Base-by-base conservation (phyloP, 345 rosid species). In the Euclidium syriacum region DNA sequence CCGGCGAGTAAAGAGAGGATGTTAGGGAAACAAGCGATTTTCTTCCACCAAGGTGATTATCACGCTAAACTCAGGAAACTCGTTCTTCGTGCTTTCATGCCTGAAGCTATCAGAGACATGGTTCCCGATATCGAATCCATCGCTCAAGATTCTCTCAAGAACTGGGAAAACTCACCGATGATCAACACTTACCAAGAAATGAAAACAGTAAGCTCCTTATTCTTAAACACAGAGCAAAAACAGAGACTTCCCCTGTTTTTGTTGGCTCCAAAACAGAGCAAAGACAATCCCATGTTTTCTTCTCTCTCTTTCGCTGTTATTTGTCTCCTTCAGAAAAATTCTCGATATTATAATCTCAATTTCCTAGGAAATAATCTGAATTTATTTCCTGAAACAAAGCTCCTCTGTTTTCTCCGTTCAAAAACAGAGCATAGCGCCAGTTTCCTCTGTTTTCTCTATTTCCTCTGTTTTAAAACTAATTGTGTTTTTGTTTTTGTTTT, bases 1-100 rank as follows among this genome's bases (percentile, higher is more conserved):
- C 98, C 96, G 0, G 89, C 86, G 2, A 87, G 94, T 51, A 91
- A 91, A 73, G 98, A 91, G 77, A 82, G 86, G 80, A 84, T 87
- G 88, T 16, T 91, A 0, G 98, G 98, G 14, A 82, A 77, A 62
- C 83, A 85, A 70, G 96, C 94, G 38, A 80, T 91, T 58, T 91
- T 91, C 73, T 91, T 91, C 63, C 88, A 80, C 71, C 94, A 84
- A 60, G 98, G 98, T 42, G 83, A 84, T 9, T 91, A 87, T 58
- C 98, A 91, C 47, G 9, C 70, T 64, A 82, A 82, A 65, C 57
- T 91, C 50, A 77, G 95, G 65, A 91, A 83, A 65, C 95, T 91
- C 64, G 89, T 91, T 64, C 89, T 82, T 3, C 82, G 91, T 3
- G 90, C 96, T 8, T 85, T 87, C 80, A 68, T 68, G 76, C 94